Percentiles rank a stretch among this genome's conserved stretches.
phyloP scores from a whole-genome alignment of 805 yeast genomes.

The Vanderwaltozyma verrucispora region DNA sequence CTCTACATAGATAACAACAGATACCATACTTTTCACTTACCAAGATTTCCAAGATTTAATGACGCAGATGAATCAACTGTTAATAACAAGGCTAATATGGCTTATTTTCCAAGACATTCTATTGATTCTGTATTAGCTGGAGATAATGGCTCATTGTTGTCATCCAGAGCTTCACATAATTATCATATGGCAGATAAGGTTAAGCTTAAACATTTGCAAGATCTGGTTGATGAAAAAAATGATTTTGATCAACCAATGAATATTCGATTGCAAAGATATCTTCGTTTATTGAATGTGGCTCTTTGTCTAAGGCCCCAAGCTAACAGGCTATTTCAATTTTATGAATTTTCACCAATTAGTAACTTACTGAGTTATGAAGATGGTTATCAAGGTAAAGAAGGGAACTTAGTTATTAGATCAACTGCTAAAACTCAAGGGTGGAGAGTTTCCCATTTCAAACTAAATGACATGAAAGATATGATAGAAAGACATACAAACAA shows the following conservation, averaged over 20 bases:
- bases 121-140: neutral
- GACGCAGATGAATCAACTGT: constrained; percentile 7
- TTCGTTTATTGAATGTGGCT: constrained; percentile 47
- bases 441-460: constrained; percentile 83
- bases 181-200: constrained; percentile 12
- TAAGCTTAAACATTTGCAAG: constrained; percentile 23
- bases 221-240: constrained; percentile 19
- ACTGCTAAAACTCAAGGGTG: constrained; percentile 88
- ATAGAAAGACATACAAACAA: constrained; percentile 81
- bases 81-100: neutral
- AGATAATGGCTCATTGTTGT: neutral
- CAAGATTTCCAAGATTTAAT: constrained; percentile 22
- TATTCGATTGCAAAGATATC: constrained; percentile 48
- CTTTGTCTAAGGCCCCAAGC: constrained; percentile 71
- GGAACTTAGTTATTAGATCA: constrained; percentile 67
- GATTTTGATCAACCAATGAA: constrained; percentile 22
- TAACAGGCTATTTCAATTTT: constrained; percentile 71
- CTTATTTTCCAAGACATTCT: neutral
- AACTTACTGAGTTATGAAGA: constrained; percentile 73
- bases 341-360: constrained; percentile 84
- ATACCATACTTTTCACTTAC: constrained; percentile 17
- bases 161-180: constrained; percentile 11
- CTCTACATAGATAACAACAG: constrained; percentile 20
- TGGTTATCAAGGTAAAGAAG: constrained; percentile 82
- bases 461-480: constrained; percentile 76